Percentiles rank a stretch among this genome's conserved stretches.
Conservation (phyloP, 2,329 filamentous ascomycete species). For the Botrytis fragariae region DNA sequence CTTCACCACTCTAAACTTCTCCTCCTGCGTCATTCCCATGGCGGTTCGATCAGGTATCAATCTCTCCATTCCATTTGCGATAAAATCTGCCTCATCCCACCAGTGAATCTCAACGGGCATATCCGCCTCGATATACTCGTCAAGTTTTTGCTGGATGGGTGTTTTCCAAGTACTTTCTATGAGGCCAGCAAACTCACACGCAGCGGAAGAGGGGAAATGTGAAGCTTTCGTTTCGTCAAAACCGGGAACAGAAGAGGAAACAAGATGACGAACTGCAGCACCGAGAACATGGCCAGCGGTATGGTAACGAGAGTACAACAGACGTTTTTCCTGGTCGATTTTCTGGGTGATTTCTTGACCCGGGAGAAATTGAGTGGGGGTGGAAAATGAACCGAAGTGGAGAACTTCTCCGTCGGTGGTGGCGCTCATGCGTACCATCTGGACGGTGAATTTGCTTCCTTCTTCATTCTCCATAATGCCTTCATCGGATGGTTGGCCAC, state of each 20-base stretch:
- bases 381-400: slow-evolving; percentile 60
- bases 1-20: slow-evolving; percentile 61
- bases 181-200: slow-evolving; percentile 64
- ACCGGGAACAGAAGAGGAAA: slow-evolving; percentile 47
- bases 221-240: slow-evolving; percentile 69
- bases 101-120: slow-evolving; percentile 64
- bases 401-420: slow-evolving; percentile 54
- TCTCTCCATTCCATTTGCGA: slow-evolving; percentile 51
- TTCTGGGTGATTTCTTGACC: slow-evolving; percentile 51
- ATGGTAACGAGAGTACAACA: slow-evolving; percentile 65
- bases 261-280: slow-evolving; percentile 59
- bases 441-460: slow-evolving; percentile 48
- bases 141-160: slow-evolving; percentile 58
- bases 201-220: slow-evolving; percentile 66
- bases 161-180: slow-evolving; percentile 64
- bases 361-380: slow-evolving; percentile 39
- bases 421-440: slow-evolving; percentile 55
- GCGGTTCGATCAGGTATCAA: slow-evolving; percentile 50
- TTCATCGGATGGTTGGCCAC: slow-evolving; percentile 68
- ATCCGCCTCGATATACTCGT: slow-evolving; percentile 54
- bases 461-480: slow-evolving; percentile 50
- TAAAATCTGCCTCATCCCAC: slow-evolving; percentile 64
- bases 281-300: slow-evolving; percentile 73
- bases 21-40: slow-evolving; percentile 45
- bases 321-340: slow-evolving; percentile 59